phyloP scores from a whole-genome alignment of 2,329 filamentous ascomycete species.

The Macrophomina phaseolina region DNA sequence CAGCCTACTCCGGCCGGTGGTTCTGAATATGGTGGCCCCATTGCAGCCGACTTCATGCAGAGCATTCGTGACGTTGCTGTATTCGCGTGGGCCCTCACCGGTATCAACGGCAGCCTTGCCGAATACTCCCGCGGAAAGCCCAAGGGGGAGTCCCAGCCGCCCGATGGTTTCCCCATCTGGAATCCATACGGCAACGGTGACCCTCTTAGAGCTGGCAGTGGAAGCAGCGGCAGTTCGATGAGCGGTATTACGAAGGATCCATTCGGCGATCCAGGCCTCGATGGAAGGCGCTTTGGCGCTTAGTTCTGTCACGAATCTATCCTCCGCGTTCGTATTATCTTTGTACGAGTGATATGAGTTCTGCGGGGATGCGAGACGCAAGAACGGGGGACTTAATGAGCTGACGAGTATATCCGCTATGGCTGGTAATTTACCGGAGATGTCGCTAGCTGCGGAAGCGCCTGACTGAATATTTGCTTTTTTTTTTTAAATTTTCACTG shows the following conservation, averaged over 20 bases:
- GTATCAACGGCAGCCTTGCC: slow-evolving; percentile 77
- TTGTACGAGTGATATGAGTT: background rate
- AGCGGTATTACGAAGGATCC: slow-evolving; percentile 33
- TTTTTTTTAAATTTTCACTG: background rate
- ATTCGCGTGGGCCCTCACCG: slow-evolving; percentile 83
- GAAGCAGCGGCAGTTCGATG: slow-evolving; percentile 23
- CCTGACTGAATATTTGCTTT: background rate
- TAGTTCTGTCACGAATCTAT: background rate
- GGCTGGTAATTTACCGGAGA: slow-evolving; percentile 2
- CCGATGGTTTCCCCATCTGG: slow-evolving; percentile 67
- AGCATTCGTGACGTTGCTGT: slow-evolving; percentile 84
- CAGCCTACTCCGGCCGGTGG: slow-evolving; percentile 37
- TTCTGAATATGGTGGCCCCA: slow-evolving; percentile 53
- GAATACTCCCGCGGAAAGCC: slow-evolving; percentile 68
- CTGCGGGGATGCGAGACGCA: background rate
- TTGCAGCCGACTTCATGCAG: slow-evolving; percentile 71
- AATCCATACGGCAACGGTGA: slow-evolving; percentile 32
- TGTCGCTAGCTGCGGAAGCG: background rate
- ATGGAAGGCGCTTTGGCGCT: slow-evolving; percentile 17
- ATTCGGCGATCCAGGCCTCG: slow-evolving; percentile 45
- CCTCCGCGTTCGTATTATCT: background rate
- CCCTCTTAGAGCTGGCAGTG: slow-evolving; percentile 2
- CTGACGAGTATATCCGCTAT: slow-evolving; percentile 5
- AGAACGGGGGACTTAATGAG: slow-evolving; percentile 1
- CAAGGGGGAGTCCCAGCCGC: slow-evolving; percentile 66